A percentile compares a stretch with the other conserved stretches of the same genome.
phyloP scores from a whole-genome alignment of 2,329 filamentous ascomycete species.

The Fusarium denticulatum region DNA sequence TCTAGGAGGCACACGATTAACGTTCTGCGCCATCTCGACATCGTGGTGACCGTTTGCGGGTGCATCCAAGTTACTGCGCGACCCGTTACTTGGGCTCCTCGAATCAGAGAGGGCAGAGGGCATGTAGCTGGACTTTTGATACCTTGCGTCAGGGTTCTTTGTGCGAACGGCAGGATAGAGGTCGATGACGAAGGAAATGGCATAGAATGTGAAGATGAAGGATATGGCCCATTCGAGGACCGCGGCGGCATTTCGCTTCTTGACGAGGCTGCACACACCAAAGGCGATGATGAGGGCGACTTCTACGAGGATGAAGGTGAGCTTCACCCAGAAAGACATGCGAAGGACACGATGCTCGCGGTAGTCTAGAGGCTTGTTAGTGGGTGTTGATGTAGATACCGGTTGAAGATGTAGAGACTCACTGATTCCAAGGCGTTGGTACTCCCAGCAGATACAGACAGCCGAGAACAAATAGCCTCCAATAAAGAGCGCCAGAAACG shows the following conservation, averaged over 20 bases:
- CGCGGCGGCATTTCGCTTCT: slow-evolving; percentile 73
- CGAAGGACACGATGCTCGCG: slow-evolving; percentile 78
- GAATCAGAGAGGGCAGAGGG: slow-evolving; percentile 30
- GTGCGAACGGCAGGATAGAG: slow-evolving; percentile 80
- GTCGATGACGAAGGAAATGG: slow-evolving; percentile 88
- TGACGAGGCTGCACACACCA: slow-evolving; percentile 61
- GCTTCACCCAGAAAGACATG: slow-evolving; percentile 87
- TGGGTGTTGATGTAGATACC: neutral
- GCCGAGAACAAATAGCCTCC: slow-evolving; percentile 85
- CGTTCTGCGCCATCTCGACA: slow-evolving; percentile 33
- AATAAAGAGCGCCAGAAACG: slow-evolving; percentile 86
- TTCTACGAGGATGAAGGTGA: slow-evolving; percentile 84
- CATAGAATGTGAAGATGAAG: slow-evolving; percentile 87
- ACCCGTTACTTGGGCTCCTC: slow-evolving; percentile 23
- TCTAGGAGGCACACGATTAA: slow-evolving; percentile 2
- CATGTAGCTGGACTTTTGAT: slow-evolving; percentile 39
- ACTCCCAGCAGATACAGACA: slow-evolving; percentile 90
- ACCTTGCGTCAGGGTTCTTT: slow-evolving; percentile 49
- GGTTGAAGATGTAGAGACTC: slow-evolving; percentile 41
- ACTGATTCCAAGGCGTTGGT: slow-evolving; percentile 83
- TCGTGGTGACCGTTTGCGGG: slow-evolving; percentile 1
- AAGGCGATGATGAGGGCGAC: slow-evolving; percentile 79
- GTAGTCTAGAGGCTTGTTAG: slow-evolving; percentile 62
- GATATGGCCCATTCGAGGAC: slow-evolving; percentile 83
- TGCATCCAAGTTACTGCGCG: slow-evolving; percentile 11